Evolutionary conservation across 352 stramenopile species (phyloP).

Genomic region (Phytophthora europaea): DNA sequence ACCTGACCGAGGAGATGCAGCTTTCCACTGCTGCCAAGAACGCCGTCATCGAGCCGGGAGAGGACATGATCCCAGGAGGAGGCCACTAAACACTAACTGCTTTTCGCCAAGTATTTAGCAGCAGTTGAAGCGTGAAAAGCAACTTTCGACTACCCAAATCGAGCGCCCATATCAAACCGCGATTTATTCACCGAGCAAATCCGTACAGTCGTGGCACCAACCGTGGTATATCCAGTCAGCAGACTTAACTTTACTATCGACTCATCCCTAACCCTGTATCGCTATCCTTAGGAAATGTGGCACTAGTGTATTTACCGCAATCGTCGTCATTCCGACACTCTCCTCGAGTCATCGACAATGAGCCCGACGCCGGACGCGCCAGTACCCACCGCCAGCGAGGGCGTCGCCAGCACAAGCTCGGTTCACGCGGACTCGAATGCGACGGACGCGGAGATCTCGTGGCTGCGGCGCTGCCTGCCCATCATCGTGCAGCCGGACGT

Average conservation of each 20-base stretch:
- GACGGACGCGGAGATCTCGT: constrained; percentile 67
- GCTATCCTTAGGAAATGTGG: constrained; percentile 13
- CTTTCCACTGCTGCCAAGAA: constrained; percentile 35
- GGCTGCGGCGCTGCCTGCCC: constrained; percentile 83
- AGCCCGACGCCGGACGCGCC: constrained; percentile 27
- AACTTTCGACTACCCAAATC: neutral
- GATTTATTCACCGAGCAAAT: neutral
- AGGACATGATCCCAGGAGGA: constrained; percentile 39
- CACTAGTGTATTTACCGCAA: neutral
- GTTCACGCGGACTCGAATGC: constrained; percentile 30
- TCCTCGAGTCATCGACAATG: constrained; percentile 14
- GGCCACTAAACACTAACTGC: constrained; percentile 16
- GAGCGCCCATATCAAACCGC: neutral
- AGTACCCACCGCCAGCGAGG: constrained; percentile 31
- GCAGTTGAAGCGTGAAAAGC: neutral
- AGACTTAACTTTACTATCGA: constrained; percentile 12
- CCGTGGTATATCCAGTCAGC: constrained; percentile 16
- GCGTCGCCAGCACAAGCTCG: constrained; percentile 20
- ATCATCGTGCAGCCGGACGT: constrained; percentile 88
- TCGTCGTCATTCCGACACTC: constrained; percentile 13
- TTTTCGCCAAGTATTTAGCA: neutral
- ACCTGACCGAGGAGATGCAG: constrained; percentile 84
- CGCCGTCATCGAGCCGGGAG: constrained; percentile 30
- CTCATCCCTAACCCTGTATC: neutral
- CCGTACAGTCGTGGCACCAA: neutral